A percentile compares a stretch with the other conserved stretches of the same genome.
These are phyloP conservation scores for Dothistroma pini DNA, from an alignment of 2,329 filamentous ascomycete species.

Conservation along the genomic window DNA sequence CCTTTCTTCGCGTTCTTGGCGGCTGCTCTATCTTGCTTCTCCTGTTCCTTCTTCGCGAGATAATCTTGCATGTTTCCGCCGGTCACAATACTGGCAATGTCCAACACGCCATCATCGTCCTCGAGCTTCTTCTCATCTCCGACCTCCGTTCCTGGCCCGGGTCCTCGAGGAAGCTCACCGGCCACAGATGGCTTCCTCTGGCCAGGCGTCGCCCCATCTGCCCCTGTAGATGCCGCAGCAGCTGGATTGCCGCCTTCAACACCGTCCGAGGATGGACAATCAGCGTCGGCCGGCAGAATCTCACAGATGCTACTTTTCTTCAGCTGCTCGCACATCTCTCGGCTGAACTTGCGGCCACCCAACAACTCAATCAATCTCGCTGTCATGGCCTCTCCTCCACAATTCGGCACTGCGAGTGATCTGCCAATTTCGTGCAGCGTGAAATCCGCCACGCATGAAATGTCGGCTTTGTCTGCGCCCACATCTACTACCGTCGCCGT, in stretches of 20 bases:
- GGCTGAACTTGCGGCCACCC: slow-evolving; percentile 49
- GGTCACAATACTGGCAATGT: slow-evolving; percentile 80
- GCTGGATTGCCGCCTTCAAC: slow-evolving; percentile 45
- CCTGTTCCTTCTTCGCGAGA: slow-evolving; percentile 75
- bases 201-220: slow-evolving; percentile 44
- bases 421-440: slow-evolving; percentile 65
- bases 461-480: slow-evolving; percentile 85
- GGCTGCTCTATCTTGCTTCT: slow-evolving; percentile 64
- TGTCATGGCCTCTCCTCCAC: slow-evolving; percentile 87
- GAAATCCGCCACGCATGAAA: slow-evolving; percentile 85
- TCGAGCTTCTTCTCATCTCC: slow-evolving; percentile 50
- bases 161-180: slow-evolving; percentile 48
- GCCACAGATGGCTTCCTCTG: slow-evolving; percentile 39
- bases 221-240: slow-evolving; percentile 54
- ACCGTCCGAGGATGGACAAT: slow-evolving; percentile 50
- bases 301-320: slow-evolving; percentile 63
- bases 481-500: slow-evolving; percentile 87
- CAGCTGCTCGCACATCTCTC: slow-evolving; percentile 63
- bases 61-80: slow-evolving; percentile 73
- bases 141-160: slow-evolving; percentile 54
- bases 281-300: slow-evolving; percentile 53
- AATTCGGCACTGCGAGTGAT: slow-evolving; percentile 59
- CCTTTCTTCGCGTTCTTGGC: slow-evolving; percentile 53
- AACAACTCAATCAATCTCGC: slow-evolving; percentile 66
- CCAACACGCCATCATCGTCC: slow-evolving; percentile 70